Evolutionary conservation across 176 grass and related monocot genomes (phyloP).

Genomic region (Zea mays): Zm-B73-REFERENCE-NAM-5.0 NC_050102.1:34672501-34673000

Average conservation of each 20-base stretch:
- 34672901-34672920: background rate
- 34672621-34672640: background rate
- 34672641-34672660: background rate
- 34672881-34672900: background rate
- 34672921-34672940: constrained; percentile 80
- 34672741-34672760: constrained; percentile 75
- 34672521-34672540: background rate
- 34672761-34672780: constrained; percentile 88
- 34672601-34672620: background rate
- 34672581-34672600: too few species aligned
- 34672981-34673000: constrained; percentile 70
- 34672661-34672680: background rate
- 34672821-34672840: constrained; percentile 51
- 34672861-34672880: background rate
- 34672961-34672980: constrained; percentile 91
- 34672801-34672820: constrained; percentile 90
- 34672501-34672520: background rate
- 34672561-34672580: background rate
- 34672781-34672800: constrained; percentile 83
- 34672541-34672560: background rate
- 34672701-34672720: constrained; percentile 90
- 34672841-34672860: background rate
- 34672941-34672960: constrained; percentile 65
- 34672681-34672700: background rate
- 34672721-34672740: constrained; percentile 89